phyloP scores from a whole-genome alignment of 1,284 basidiomycete species.

The Inonotus hispidus region DNA sequence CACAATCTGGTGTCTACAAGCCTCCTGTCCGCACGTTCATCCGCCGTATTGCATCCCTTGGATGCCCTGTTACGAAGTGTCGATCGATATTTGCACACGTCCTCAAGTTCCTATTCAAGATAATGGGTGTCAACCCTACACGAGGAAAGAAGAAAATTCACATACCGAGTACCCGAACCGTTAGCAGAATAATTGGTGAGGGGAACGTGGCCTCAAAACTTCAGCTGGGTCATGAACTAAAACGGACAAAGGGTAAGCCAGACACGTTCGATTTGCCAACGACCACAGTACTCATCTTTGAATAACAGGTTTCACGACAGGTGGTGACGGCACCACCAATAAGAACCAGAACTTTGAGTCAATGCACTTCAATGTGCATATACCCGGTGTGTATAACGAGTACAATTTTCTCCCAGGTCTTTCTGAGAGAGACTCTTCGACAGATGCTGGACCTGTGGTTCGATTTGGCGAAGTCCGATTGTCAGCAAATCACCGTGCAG shows the following conservation, averaged over 20 bases:
- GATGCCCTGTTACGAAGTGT: too few relatives aligned
- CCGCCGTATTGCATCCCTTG: too few relatives aligned
- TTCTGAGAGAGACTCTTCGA: not conserved
- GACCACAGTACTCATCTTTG: not conserved
- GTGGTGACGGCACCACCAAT: slow-evolving; percentile 18
- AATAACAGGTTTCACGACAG: slow-evolving; percentile 11
- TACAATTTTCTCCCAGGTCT: not conserved
- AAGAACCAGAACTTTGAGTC: slow-evolving; percentile 11
- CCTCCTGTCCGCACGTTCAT: too few relatives aligned
- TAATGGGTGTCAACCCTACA: too few relatives aligned
- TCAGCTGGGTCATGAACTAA: slow-evolving; percentile 1
- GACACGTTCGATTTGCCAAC: not conserved
- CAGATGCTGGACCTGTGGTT: not conserved
- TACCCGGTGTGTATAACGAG: not conserved
- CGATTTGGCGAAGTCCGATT: slow-evolving; percentile 3
- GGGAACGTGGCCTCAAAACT: not conserved
- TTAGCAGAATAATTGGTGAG: not conserved
- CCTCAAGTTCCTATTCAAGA: too few relatives aligned
- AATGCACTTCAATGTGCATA: not conserved
- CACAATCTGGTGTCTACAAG: too few relatives aligned
- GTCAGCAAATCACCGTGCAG: slow-evolving; percentile 4
- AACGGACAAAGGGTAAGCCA: not conserved
- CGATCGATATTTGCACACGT: too few relatives aligned
- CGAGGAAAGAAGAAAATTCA: not conserved
- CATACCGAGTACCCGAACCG: not conserved